Evolutionary conservation across 2,329 filamentous ascomycete genomes (phyloP).

Genomic region (Arthrobotrys megalospora): DNA sequence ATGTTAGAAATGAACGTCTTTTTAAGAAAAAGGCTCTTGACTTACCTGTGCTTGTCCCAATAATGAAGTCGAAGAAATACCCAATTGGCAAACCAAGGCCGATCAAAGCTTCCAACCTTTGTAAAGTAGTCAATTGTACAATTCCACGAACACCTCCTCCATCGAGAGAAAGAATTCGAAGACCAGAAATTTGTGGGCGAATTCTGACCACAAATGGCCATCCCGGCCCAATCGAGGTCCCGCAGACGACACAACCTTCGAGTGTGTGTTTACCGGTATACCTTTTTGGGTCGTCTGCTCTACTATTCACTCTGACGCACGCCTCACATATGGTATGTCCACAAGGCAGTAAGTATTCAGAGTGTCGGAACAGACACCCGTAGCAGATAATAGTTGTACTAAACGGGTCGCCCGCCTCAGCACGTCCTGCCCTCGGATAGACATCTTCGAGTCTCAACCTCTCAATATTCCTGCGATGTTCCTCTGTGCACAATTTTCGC

Average conservation of each 20-base stretch:
- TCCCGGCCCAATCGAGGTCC: neutral
- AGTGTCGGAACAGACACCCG: conserved; percentile 12
- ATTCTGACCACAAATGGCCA: conserved; percentile 24
- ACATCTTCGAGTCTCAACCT: neutral
- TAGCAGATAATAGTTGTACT: conserved; percentile 14
- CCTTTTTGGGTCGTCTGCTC: neutral
- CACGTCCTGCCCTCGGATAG: neutral
- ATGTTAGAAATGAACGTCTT: neutral
- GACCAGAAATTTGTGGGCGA: conserved; percentile 2
- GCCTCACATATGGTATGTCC: conserved; percentile 15
- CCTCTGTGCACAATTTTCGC: neutral
- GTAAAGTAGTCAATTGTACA: neutral
- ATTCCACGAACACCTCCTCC: conserved; percentile 35
- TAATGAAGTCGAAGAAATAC: conserved; percentile 31
- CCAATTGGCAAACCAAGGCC: conserved; percentile 36
- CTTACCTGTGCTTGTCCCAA: conserved; percentile 38
- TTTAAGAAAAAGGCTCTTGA: neutral
- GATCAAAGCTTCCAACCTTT: conserved; percentile 11
- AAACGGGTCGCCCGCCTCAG: conserved; percentile 6
- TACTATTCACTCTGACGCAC: conserved; percentile 2
- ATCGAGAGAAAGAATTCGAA: conserved; percentile 34
- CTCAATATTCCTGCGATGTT: conserved; percentile 1
- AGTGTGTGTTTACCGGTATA: neutral
- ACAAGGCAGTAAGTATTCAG: conserved; percentile 30
- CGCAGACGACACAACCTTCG: conserved; percentile 10